Conservation (phyloP, 257 asterid genomes). For the Solanum infundibuliforme region DNA sequence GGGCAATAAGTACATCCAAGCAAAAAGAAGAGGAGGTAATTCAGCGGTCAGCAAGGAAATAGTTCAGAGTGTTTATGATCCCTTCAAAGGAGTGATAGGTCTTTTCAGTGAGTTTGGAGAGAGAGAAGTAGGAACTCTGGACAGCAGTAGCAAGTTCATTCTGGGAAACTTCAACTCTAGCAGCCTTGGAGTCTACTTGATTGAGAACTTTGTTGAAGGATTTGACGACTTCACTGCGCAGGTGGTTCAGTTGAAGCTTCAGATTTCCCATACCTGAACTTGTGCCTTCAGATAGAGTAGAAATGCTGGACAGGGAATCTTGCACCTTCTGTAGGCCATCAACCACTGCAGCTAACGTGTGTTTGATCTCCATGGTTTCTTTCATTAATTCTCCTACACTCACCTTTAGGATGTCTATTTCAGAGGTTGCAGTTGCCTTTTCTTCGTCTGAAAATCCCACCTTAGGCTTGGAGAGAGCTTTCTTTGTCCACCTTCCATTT, state of each 20-base stretch:
- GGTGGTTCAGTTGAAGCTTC: background rate
- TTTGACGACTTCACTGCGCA: background rate
- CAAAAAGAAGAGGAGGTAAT: background rate
- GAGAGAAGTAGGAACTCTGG: background rate
- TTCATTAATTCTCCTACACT: background rate
- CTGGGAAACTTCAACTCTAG: background rate
- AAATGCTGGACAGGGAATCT: background rate
- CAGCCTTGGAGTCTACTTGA: background rate
- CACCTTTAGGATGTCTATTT: background rate
- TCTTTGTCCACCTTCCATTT: background rate
- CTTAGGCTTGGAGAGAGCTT: background rate
- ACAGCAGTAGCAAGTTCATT: background rate
- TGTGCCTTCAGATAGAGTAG: background rate
- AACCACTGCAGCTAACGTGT: background rate
- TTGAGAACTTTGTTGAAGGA: background rate
- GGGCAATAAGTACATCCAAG: background rate
- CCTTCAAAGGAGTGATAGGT: background rate
- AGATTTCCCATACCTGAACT: background rate
- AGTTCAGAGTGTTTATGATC: background rate
- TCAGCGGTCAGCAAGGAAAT: background rate
- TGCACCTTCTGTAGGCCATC: background rate
- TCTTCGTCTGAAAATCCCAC: background rate
- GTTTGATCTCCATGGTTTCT: background rate
- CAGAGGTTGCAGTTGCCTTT: background rate
- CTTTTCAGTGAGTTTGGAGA: background rate